phyloP scores from a whole-genome alignment of 164 flowering plant genomes.

The Brasenia schreberi region DNA sequence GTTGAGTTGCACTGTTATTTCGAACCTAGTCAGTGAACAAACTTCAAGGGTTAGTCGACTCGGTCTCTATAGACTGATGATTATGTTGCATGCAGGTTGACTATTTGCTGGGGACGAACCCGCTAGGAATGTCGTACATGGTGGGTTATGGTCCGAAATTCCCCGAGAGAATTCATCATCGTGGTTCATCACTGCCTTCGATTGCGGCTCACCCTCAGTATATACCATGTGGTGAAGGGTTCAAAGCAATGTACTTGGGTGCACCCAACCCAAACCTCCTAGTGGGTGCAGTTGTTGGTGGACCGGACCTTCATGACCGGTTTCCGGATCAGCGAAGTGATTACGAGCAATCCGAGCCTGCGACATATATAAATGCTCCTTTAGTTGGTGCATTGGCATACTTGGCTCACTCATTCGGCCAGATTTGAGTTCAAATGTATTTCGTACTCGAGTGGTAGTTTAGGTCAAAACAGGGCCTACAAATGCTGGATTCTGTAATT shows the following conservation, averaged over 20 bases:
- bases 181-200: constrained; percentile 86
- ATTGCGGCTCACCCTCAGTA: constrained; percentile 43
- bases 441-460: not conserved
- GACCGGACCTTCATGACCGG: constrained; percentile 57
- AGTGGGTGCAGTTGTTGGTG: constrained; percentile 77
- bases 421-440: constrained; percentile 19
- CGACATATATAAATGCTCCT: constrained; percentile 77
- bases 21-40: not conserved
- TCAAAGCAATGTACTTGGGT: constrained; percentile 29
- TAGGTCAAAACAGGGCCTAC: not conserved
- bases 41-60: not conserved
- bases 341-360: constrained; percentile 80
- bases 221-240: constrained; percentile 72
- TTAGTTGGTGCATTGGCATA: constrained; percentile 69
- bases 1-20: not conserved
- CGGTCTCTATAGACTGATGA: not conserved
- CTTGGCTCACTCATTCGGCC: constrained; percentile 85
- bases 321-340: constrained; percentile 68
- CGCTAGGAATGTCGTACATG: constrained; percentile 83
- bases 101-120: constrained; percentile 76
- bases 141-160: constrained; percentile 80
- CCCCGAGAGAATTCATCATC: constrained; percentile 78
- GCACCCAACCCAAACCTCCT: constrained; percentile 68
- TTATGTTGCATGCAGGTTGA: constrained; percentile 40
- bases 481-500: not conserved